A percentile compares a stretch with the other conserved stretches of the same genome.
phyloP scores from a whole-genome alignment of 179 eudicot genomes.

The Dionaea muscipula region DNA sequence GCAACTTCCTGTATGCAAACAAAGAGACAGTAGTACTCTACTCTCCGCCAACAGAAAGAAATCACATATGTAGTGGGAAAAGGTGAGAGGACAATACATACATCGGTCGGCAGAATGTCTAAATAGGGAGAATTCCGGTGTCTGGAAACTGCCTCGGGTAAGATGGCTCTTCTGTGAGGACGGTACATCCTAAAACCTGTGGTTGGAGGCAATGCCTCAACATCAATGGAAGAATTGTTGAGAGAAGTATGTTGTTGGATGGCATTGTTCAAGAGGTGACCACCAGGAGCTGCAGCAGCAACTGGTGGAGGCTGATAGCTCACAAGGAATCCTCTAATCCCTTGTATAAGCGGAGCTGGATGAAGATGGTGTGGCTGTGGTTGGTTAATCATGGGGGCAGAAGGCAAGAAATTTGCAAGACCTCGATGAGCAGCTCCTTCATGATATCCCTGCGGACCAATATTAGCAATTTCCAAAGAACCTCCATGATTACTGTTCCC shows the following conservation, averaged over 20 bases:
- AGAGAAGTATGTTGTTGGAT: constrained; percentile 21
- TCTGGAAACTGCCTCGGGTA: constrained; percentile 46
- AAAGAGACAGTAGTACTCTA: constrained; percentile 1
- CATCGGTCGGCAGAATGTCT: constrained; percentile 63
- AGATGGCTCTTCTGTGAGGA: constrained; percentile 43
- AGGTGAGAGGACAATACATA: constrained; percentile 17
- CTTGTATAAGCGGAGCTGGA: constrained; percentile 41
- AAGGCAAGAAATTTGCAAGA: constrained; percentile 38
- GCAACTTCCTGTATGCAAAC: constrained; percentile 64
- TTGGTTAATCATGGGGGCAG: constrained; percentile 41
- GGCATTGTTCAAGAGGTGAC: constrained; percentile 28
- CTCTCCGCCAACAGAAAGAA: not conserved
- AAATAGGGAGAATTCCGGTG: constrained; percentile 57
- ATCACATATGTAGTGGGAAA: not conserved
- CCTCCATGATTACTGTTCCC: constrained; percentile 36
- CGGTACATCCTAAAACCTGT: constrained; percentile 51
- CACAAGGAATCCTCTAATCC: constrained; percentile 36
- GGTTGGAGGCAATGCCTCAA: constrained; percentile 38
- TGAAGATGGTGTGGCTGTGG: constrained; percentile 37
- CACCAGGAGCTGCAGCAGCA: constrained; percentile 36
- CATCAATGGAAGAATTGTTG: constrained; percentile 27
- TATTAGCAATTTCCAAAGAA: constrained; percentile 38
- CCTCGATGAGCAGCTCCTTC: constrained; percentile 38
- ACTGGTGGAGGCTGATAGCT: constrained; percentile 47
- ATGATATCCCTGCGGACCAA: constrained; percentile 38